phyloP scores from a whole-genome alignment of 495 filamentous ascomycete genomes.

The Talaromyces trachyspermus region DNA sequence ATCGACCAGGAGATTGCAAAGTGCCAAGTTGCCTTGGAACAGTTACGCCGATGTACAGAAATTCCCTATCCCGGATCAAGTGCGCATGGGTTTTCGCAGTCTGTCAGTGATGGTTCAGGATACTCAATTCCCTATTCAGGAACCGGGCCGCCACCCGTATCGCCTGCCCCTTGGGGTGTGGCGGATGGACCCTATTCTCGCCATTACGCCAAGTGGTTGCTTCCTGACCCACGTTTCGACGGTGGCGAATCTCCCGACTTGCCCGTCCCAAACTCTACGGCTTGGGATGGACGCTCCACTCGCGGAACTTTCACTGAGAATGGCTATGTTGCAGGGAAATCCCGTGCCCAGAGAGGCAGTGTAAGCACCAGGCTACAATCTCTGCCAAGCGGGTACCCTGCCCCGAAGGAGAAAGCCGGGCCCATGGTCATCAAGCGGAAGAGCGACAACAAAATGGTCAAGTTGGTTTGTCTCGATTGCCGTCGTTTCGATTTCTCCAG shows the following conservation, averaged over 20 bases:
- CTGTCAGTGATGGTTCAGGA: constrained; percentile 66
- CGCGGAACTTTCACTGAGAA: constrained; percentile 61
- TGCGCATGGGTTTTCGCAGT: constrained; percentile 50
- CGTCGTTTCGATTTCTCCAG: constrained; percentile 85
- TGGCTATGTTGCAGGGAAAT: constrained; percentile 46
- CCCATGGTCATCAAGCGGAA: constrained; percentile 55
- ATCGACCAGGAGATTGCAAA: constrained; percentile 96
- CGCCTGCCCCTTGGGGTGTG: constrained; percentile 79
- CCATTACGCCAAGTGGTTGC: constrained; percentile 90
- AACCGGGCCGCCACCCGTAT: constrained; percentile 49
- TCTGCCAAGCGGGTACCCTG: constrained; percentile 63
- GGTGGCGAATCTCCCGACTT: constrained; percentile 43
- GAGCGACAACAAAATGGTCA: constrained; percentile 55
- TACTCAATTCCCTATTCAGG: constrained; percentile 50
- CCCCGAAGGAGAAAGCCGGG: constrained; percentile 57
- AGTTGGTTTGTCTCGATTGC: constrained; percentile 85
- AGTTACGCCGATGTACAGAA: constrained; percentile 82
- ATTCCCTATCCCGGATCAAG: constrained; percentile 75
- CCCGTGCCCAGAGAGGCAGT: constrained; percentile 54
- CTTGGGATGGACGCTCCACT: constrained; percentile 59
- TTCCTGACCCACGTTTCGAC: constrained; percentile 84
- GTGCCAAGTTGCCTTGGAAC: constrained; percentile 91
- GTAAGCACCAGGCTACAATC: constrained; percentile 59
- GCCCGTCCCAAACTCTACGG: constrained; percentile 16
- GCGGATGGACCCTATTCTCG: constrained; percentile 85